Evolutionary conservation across 208 protist genomes (phyloP), one percentile per base, ranked within the genome.

Genomic region (Trypanosoma scelopori): DNA sequence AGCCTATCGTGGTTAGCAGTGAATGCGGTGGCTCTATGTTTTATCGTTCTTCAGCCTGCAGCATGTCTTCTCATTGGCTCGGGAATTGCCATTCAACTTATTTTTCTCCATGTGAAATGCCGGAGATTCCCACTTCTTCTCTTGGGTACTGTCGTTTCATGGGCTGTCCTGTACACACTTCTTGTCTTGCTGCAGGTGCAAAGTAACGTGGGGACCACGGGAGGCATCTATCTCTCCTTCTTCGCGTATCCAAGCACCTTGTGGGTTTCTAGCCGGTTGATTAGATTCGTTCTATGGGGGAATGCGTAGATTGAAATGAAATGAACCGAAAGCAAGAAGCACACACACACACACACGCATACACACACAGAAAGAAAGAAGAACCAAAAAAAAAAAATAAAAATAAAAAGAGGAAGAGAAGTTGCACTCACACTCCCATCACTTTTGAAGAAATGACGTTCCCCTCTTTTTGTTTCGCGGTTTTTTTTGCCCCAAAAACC

Each of bases 201-300:
- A 9, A 59, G 60, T 49, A 71, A 77, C 30, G 63, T 61, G 15
- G 46, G 39, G 5, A 76, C 71, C 47, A 79, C 76, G 55, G 81
- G 76, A 30, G 78, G 78, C 30, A 49, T 75, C n/a, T 83, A 81
- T 67, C 52, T 87, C 12, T 78, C 66, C 39, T 79, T 80, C 66
- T 76, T 90, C 23, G 60, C 82, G n/a, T 90, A 85, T 62, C 80
- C 80, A 42, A 90, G 84, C 49, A 71, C 75, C 1, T 23, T 90
- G 18, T 90, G 80, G 84, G 60, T 82, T 3, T 71, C 69, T 30
- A 68, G 63, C 32, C 49, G 68, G 41, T 39, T 65, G 27, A 57
- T 73, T 43, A 64, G 51, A 57, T 78, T 11, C 0, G 9, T 66
- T 23, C n/a, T 63, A 11, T 28, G 39, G 27, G 18, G 11, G n/a